A percentile compares a stretch with the other conserved stretches of the same genome.
These are phyloP conservation scores for Phaeodactylum tricornutum DNA, from an alignment of 108 stramenopile genomes.

Conservation along the genomic window DNA sequence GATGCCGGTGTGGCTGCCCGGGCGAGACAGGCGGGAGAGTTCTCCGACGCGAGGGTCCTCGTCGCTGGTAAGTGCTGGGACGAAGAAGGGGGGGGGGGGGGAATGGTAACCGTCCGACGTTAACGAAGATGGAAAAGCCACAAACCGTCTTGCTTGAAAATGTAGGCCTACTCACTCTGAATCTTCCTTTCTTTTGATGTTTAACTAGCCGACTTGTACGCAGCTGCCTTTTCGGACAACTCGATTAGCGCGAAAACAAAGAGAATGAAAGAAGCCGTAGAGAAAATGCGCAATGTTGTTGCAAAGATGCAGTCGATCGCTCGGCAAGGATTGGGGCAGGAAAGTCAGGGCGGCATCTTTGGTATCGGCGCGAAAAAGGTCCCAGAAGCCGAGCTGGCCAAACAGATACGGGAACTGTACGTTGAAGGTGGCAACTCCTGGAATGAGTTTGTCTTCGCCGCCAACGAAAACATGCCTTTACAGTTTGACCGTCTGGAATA, in stretches of 20 bases:
- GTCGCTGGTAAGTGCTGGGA: slow-evolving; percentile 21
- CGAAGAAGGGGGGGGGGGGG: background rate
- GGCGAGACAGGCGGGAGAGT: slow-evolving; percentile 64
- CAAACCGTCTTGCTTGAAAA: background rate
- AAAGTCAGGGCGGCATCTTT: slow-evolving; percentile 52
- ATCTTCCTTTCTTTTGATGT: background rate
- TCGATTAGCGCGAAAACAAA: slow-evolving; percentile 65
- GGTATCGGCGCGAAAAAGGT: slow-evolving; percentile 46
- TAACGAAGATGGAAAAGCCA: too few relatives aligned
- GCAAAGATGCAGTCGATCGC: slow-evolving; percentile 43
- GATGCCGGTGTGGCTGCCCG: slow-evolving; percentile 70
- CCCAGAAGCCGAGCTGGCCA: slow-evolving; percentile 35
- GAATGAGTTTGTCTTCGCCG: slow-evolving; percentile 52
- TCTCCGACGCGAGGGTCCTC: slow-evolving; percentile 63
- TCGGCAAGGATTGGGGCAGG: slow-evolving; percentile 53
- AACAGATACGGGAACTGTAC: slow-evolving; percentile 51
- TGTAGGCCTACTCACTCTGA: background rate
- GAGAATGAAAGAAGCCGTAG: slow-evolving; percentile 58
- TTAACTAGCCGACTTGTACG: slow-evolving; percentile 39
- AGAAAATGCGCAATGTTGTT: slow-evolving; percentile 35
- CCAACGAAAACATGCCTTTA: slow-evolving; percentile 69
- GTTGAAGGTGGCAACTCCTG: slow-evolving; percentile 64
- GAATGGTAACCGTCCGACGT: too few relatives aligned
- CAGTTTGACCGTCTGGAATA: slow-evolving; percentile 50
- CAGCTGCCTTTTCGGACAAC: slow-evolving; percentile 69